These are phyloP conservation scores for Phytopythium helicoides DNA, from an alignment of 352 stramenopile species.

Conservation along the genomic window DNA sequence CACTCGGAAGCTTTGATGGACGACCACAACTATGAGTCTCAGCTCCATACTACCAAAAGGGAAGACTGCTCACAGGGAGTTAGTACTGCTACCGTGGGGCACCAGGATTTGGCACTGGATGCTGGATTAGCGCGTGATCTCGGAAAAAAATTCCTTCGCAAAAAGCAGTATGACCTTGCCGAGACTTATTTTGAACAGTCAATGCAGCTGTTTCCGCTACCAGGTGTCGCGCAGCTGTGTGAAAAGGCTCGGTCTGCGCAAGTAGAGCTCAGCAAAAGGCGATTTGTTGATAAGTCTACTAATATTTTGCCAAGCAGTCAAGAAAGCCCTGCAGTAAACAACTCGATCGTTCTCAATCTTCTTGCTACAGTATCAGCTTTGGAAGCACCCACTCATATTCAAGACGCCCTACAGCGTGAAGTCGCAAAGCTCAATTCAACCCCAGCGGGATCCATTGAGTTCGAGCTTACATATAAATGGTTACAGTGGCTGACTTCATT, in stretches of 20 bases:
- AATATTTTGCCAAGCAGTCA: constrained; percentile 6
- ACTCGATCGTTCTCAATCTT: too few species aligned
- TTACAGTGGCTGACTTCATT: constrained; percentile 58
- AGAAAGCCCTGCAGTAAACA: too few species aligned
- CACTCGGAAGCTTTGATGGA: too few species aligned
- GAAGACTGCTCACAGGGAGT: too few species aligned
- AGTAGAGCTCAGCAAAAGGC: too few species aligned
- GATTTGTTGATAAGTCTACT: too few species aligned
- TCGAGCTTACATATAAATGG: constrained; percentile 37
- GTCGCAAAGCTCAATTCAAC: constrained; percentile 40
- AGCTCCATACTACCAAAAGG: too few species aligned
- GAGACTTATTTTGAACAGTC: constrained; percentile 65
- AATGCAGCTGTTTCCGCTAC: constrained; percentile 48
- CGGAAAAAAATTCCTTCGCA: constrained; percentile 51
- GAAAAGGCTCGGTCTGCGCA: constrained; percentile 16
- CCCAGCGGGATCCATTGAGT: constrained; percentile 24
- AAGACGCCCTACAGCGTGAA: constrained; percentile 40
- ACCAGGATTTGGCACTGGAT: constrained; percentile 51
- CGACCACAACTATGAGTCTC: too few species aligned
- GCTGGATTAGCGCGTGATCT: constrained; percentile 60
- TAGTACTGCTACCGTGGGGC: constrained; percentile 1
- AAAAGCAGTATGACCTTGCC: constrained; percentile 38
- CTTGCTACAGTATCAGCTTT: constrained; percentile 11
- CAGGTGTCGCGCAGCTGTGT: constrained; percentile 47
- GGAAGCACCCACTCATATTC: constrained; percentile 20